Evolutionary conservation across 2,329 filamentous ascomycete genomes (phyloP).

Genomic region (Claviceps citrina): DNA sequence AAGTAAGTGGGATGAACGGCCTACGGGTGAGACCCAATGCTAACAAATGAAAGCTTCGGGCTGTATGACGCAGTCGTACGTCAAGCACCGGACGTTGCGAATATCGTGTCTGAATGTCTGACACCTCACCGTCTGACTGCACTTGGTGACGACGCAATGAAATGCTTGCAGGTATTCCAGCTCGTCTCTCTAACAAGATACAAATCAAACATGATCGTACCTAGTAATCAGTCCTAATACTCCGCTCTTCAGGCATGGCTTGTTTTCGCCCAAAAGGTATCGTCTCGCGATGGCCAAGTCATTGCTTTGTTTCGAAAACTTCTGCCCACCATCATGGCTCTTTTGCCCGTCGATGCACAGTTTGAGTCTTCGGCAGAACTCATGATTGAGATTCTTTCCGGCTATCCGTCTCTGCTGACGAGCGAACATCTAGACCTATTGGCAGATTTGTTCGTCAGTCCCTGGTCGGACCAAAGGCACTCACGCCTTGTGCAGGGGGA

Average conservation of each 20-base stretch:
- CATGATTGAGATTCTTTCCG: slow-evolving; percentile 48
- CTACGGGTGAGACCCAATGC: not conserved
- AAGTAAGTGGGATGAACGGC: slow-evolving; percentile 24
- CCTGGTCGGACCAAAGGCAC: slow-evolving; percentile 43
- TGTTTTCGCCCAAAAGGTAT: slow-evolving; percentile 52
- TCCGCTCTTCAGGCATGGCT: slow-evolving; percentile 48
- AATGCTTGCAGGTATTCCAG: slow-evolving; percentile 40
- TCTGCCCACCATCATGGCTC: slow-evolving; percentile 43
- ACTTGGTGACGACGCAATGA: slow-evolving; percentile 39
- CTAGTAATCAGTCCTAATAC: not conserved
- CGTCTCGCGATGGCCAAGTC: slow-evolving; percentile 40
- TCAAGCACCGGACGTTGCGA: slow-evolving; percentile 25
- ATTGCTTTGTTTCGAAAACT: slow-evolving; percentile 44
- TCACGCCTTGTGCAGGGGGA: slow-evolving; percentile 41
- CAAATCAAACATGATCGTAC: not conserved
- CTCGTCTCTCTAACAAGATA: not conserved
- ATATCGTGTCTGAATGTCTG: slow-evolving; percentile 24
- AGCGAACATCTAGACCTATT: slow-evolving; percentile 42
- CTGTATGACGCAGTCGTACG: slow-evolving; percentile 25
- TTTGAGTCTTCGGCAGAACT: slow-evolving; percentile 48
- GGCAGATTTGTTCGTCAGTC: slow-evolving; percentile 42
- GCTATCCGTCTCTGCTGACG: slow-evolving; percentile 48
- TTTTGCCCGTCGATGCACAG: slow-evolving; percentile 41
- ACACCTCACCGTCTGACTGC: slow-evolving; percentile 14
- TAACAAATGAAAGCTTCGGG: slow-evolving; percentile 17